These are phyloP conservation scores for Picea abies DNA, from an alignment of 83 land plant species.

Conservation along the genomic window DNA sequence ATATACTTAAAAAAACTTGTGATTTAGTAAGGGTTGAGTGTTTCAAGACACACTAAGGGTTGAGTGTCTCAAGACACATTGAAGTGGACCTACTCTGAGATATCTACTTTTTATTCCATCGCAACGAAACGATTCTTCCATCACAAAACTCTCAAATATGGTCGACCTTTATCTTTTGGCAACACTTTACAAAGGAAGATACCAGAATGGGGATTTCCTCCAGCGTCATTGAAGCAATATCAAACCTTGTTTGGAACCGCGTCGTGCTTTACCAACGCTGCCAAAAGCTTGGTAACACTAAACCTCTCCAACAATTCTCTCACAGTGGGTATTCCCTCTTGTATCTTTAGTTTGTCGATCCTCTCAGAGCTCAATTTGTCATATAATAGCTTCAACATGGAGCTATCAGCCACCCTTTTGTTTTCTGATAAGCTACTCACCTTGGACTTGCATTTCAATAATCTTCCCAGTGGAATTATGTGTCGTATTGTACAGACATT, in stretches of 20 bases:
- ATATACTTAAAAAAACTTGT: no score
- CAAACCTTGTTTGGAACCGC: constrained; percentile 53
- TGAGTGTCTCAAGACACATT: no score
- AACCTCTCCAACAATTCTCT: constrained; percentile 37
- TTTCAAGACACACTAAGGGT: no score
- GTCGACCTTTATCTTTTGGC: constrained; percentile 38
- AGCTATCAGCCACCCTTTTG: constrained; percentile 42
- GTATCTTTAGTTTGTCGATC: constrained; percentile 40
- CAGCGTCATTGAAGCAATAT: constrained; percentile 33
- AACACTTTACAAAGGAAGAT: constrained; percentile 38
- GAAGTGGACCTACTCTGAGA: no score
- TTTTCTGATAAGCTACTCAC: constrained; percentile 48
- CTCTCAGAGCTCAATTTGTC: constrained; percentile 50
- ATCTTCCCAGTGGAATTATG: constrained; percentile 23
- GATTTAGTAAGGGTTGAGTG: no score
- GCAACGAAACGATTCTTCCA: no score
- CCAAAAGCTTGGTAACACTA: constrained; percentile 21
- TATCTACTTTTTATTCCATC: no score
- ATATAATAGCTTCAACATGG: constrained; percentile 33
- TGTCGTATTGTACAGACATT: constrained; percentile 1
- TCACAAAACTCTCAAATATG: constrained; percentile 24
- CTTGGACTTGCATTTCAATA: constrained; percentile 57
- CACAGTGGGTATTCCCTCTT: constrained; percentile 59
- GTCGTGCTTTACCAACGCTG: constrained; percentile 49
- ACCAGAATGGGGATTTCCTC: constrained; percentile 28